Base-by-base conservation (phyloP, 139 green algal species). In the Gonium pectorale region DNA sequence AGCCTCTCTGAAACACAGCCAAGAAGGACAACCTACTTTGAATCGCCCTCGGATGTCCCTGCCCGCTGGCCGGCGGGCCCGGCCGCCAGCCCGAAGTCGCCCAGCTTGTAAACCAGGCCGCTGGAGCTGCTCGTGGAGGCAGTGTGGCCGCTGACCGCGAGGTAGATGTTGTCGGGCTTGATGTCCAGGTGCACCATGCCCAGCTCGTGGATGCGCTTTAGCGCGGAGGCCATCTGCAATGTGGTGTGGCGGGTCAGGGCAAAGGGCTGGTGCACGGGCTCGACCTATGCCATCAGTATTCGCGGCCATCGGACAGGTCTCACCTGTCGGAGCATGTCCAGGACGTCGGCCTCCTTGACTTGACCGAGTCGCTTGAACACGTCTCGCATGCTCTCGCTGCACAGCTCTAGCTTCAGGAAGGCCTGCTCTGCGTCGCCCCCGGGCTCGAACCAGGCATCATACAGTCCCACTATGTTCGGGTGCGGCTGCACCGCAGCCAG, bases 121-220 rank as follows among this genome's bases (percentile, higher is more conserved):
- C 15, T 22, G 49, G 7, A 38, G 40, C 31, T 15, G 51, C 21
- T 15, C 41, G 56, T n/a, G 64, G 33, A 15, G 15, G 35, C 62
- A 15, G 43, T 21, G 17, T 31, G 7, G 33, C 22, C 7, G 27
- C 31, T 24, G 70, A 29, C 31, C n/a, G 86, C 71, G 1, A 74
- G 59, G 87, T 91, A 93, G 49, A 99, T 97, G 89, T 99, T 99
- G 83, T 98, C 95, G 2, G 97, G 97, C 90, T 99, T 99, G 5
- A 99, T 80, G 85, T 99, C 97, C 86, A 99, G 80, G 90, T 99
- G 97, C 0, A 93, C 96, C 33, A 99, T 89, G 43, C 93, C 93
- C 35, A 89, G 75, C 1, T 84, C 71, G 88, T 99, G 97, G 67
- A 98, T 84, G 89, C 96, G 93, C 66, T 92, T 77, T 35, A 99